Conservation (phyloP, 306 rosid species). For the Rosa lucieae region DNA sequence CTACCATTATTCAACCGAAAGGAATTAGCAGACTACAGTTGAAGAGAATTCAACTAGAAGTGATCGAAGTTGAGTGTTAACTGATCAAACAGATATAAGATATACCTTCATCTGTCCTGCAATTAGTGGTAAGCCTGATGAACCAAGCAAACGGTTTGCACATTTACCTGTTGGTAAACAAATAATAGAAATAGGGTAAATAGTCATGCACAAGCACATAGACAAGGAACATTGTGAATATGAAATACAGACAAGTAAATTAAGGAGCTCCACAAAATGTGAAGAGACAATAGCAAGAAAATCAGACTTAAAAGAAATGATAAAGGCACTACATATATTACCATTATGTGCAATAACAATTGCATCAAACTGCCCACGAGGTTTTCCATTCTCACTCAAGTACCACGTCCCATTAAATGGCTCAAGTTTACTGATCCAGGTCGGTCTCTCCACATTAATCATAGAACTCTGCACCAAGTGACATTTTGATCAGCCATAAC, state of each 20-base stretch:
- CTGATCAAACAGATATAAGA: conserved; percentile 5
- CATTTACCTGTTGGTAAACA: conserved; percentile 66
- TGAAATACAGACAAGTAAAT: neutral
- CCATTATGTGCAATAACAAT: conserved; percentile 96
- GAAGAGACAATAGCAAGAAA: conserved; percentile 5
- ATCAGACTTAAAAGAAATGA: neutral
- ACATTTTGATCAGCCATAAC: conserved; percentile 29
- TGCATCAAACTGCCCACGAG: conserved; percentile 80
- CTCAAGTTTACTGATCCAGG: conserved; percentile 91
- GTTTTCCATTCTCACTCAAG: conserved; percentile 86
- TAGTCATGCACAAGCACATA: neutral
- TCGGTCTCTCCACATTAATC: conserved; percentile 73
- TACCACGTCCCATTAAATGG: conserved; percentile 97
- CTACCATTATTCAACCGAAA: conserved; percentile 34
- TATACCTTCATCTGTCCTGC: conserved; percentile 90
- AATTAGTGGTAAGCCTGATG: conserved; percentile 78
- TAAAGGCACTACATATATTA: conserved; percentile 20
- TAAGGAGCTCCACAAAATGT: neutral
- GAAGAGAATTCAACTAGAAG: conserved; percentile 14
- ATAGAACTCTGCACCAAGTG: conserved; percentile 48
- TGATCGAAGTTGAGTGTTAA: conserved; percentile 12
- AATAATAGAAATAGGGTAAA: neutral
- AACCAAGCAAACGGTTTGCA: conserved; percentile 87
- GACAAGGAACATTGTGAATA: neutral
- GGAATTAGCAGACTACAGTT: neutral